A percentile compares a stretch with the other conserved stretches of the same genome.
Conservation (phyloP, 495 filamentous ascomycete genomes). For the Jackrogersella multiformis region DNA sequence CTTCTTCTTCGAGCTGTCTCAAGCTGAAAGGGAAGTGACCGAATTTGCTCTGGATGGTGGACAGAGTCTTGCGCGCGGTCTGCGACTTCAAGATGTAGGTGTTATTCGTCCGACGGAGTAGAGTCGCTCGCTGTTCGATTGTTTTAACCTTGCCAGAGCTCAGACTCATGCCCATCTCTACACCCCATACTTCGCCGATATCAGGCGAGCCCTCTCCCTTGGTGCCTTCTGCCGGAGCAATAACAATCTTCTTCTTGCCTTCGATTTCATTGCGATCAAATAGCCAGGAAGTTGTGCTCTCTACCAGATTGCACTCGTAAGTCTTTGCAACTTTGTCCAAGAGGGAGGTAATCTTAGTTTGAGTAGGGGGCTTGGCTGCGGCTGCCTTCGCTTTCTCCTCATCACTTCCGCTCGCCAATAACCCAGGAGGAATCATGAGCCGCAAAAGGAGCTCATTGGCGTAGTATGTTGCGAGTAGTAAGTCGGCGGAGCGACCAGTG, state of each 20-base stretch:
- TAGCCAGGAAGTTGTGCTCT: slow-evolving; percentile 96
- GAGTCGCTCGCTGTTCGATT: slow-evolving; percentile 83
- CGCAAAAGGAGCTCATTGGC: slow-evolving; percentile 94
- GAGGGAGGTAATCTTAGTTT: slow-evolving; percentile 82
- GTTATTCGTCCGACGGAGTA: slow-evolving; percentile 90
- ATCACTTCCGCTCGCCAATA: slow-evolving; percentile 82
- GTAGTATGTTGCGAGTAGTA: slow-evolving; percentile 90
- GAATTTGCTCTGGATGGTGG: slow-evolving; percentile 95
- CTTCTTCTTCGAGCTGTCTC: slow-evolving; percentile 94
- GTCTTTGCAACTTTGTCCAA: slow-evolving; percentile 90
- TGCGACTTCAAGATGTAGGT: slow-evolving; percentile 92
- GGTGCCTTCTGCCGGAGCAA: slow-evolving; percentile 82
- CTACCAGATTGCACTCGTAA: slow-evolving; percentile 92
- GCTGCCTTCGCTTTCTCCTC: slow-evolving; percentile 95
- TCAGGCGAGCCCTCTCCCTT: slow-evolving; percentile 93
- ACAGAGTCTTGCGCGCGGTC: slow-evolving; percentile 87
- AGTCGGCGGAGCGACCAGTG: slow-evolving; percentile 79
- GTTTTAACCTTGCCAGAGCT: slow-evolving; percentile 95
- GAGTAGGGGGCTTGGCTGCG: slow-evolving; percentile 78
- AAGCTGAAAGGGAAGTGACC: slow-evolving; percentile 97
- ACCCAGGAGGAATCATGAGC: slow-evolving; percentile 87
- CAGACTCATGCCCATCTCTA: slow-evolving; percentile 90
- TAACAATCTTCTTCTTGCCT: slow-evolving; percentile 96
- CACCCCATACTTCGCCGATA: slow-evolving; percentile 95
- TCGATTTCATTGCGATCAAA: slow-evolving; percentile 98